phyloP scores from a whole-genome alignment of 768 basidiomycete genomes.

The Kwoniella europaea region DNA sequence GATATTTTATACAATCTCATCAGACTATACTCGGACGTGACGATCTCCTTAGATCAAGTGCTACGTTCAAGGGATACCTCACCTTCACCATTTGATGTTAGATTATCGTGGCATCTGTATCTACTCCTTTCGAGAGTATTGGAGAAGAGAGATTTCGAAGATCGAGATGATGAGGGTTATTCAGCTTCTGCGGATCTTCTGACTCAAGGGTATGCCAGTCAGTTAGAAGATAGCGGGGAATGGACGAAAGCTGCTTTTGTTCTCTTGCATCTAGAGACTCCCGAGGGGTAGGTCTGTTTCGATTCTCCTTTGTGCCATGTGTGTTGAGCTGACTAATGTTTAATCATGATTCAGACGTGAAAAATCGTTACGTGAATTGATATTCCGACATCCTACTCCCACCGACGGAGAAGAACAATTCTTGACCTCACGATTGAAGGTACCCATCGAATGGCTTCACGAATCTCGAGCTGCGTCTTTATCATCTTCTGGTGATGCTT shows the following conservation, averaged over 20 bases:
- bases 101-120: constrained; percentile 91
- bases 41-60: constrained; percentile 69
- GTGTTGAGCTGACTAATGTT: too few relatives aligned
- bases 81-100: constrained; percentile 75
- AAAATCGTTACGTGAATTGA: constrained; percentile 78
- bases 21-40: constrained; percentile 72
- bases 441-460: constrained; percentile 85
- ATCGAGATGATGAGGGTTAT: constrained; percentile 72
- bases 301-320: too few relatives aligned
- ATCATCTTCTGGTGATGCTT: constrained; percentile 69
- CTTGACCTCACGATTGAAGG: constrained; percentile 71
- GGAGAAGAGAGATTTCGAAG: constrained; percentile 83
- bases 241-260: constrained; percentile 88
- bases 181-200: constrained; percentile 82
- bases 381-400: constrained; percentile 64
- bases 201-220: constrained; percentile 81
- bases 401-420: constrained; percentile 44
- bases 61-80: constrained; percentile 76
- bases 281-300: constrained; percentile 67
- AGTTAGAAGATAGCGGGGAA: constrained; percentile 79
- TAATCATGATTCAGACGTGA: constrained; percentile 63
- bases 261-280: constrained; percentile 81
- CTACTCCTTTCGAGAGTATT: constrained; percentile 82
- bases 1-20: constrained; percentile 86
- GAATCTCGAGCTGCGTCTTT: constrained; percentile 80